Base-by-base conservation (phyloP, 1,139 yeast genomes). In the Pichia sp. region DNA sequence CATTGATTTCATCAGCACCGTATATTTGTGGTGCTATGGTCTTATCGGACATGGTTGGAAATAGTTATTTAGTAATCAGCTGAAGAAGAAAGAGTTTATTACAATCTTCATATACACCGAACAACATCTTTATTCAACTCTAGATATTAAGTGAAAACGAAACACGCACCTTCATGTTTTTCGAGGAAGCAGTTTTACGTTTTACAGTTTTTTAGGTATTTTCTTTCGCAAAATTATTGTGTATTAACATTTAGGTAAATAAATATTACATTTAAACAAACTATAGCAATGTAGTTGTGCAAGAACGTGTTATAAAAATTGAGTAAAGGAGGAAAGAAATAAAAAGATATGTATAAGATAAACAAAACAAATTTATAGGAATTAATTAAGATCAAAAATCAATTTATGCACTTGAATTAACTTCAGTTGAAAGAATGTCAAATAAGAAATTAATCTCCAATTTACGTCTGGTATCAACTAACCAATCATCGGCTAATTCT, bases 401-500 rank as follows among this genome's bases (percentile, higher is more conserved):
- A 28, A 28, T 43, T 53, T 55, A 65, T 42, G 61, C 57, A 49
- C 60, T 56, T 30, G 62, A 62, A 27, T 62, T 56, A 45, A 64
- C 56, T 68, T 84, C 90, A 51, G 83, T 74, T 53, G 81, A 81
- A 58, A 86, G 72, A 54, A 84, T 72, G 57, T 78, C 81, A 52
- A 89, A 76, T 65, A 91, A 74, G 62, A 90, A 85, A 70, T 90
- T 95, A 47, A 87, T 80, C 72, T 91, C 98, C 60, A 90, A 76
- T 67, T 96, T 83, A 73, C 83, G 85, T 75, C 97, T 83, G 47
- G 95, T 91, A 68, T 88, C 95, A 44, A 73, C 71, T 42, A 95
- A 81, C 98, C 98, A 93, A 68, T 89, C 97, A 60, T 83, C 81
- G 43, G 97, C 95, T 62, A 93, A 77, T 64, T 80, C 80, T 76